Evolutionary conservation across 768 basidiomycete genomes (phyloP).

Genomic region (Neoboletus magnificus): DNA sequence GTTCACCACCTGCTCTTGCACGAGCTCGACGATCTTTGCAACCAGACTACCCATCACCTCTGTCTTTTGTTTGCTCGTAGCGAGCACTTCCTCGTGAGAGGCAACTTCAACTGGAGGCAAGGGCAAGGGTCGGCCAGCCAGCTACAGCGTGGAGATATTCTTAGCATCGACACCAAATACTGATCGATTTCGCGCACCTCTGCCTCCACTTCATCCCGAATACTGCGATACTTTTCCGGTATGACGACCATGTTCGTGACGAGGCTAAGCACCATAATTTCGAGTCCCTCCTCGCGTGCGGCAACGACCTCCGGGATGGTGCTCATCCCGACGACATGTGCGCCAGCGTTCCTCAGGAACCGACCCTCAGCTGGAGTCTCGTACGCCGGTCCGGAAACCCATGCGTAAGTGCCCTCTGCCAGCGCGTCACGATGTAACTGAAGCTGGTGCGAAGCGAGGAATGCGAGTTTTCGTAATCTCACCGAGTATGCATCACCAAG

Average conservation of each 20-base stretch:
- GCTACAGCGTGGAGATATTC: constrained; percentile 35
- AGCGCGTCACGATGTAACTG: constrained; percentile 51
- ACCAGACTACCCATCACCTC: constrained; percentile 72
- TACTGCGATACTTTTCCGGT: constrained; percentile 60
- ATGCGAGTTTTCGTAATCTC: constrained; percentile 63
- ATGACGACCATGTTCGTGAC: constrained; percentile 86
- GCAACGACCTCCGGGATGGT: constrained; percentile 88
- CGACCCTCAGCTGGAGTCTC: constrained; percentile 86
- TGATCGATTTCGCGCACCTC: constrained; percentile 48
- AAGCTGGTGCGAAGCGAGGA: constrained; percentile 67
- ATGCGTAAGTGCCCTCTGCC: constrained; percentile 83
- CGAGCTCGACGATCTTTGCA: constrained; percentile 53
- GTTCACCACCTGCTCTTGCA: constrained; percentile 18
- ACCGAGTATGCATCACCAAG: constrained; percentile 82
- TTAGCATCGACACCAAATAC: not conserved
- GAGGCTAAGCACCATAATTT: constrained; percentile 76
- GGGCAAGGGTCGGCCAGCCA: constrained; percentile 54
- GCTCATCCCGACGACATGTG: constrained; percentile 93
- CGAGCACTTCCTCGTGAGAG: constrained; percentile 78
- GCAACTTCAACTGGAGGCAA: constrained; percentile 45
- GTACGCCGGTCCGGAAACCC: constrained; percentile 89
- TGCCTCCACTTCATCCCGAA: constrained; percentile 70
- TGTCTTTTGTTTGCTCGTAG: constrained; percentile 61
- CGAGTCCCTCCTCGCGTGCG: constrained; percentile 70
- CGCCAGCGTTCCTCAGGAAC: constrained; percentile 69